phyloP scores from a whole-genome alignment of 2,329 filamentous ascomycete genomes.

The Colletotrichum somersetense region DNA sequence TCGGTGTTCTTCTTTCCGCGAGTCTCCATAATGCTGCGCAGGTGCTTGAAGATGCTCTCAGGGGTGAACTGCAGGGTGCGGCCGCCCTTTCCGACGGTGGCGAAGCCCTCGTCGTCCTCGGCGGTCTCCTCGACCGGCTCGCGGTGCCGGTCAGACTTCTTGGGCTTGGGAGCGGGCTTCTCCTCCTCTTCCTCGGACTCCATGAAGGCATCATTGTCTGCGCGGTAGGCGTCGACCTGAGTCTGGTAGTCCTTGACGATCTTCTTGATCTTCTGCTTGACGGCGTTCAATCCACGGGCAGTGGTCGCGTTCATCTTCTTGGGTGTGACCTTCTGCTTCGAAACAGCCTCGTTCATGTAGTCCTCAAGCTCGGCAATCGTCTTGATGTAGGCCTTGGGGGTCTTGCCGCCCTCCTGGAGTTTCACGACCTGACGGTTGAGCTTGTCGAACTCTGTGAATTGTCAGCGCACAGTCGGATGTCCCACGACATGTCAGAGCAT shows the following conservation, averaged over 20 bases:
- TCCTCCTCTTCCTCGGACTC: constrained; percentile 84
- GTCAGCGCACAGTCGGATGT: constrained; percentile 29
- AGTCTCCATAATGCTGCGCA: constrained; percentile 92
- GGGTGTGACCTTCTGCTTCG: constrained; percentile 94
- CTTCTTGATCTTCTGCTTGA: constrained; percentile 99
- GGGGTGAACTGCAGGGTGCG: constrained; percentile 92
- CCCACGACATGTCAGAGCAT: constrained; percentile 20
- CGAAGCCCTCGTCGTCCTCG: constrained; percentile 84
- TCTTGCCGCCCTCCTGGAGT: constrained; percentile 80
- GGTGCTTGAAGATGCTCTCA: constrained; percentile 98
- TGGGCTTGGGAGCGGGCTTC: constrained; percentile 63
- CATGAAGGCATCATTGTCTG: constrained; percentile 89
- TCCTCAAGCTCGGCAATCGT: constrained; percentile 94
- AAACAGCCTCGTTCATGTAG: constrained; percentile 90
- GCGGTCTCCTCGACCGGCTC: constrained; percentile 64
- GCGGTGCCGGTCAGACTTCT: constrained; percentile 61
- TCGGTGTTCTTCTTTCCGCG: constrained; percentile 99
- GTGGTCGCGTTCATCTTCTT: constrained; percentile 99
- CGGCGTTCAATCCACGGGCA: constrained; percentile 92
- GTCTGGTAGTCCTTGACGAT: constrained; percentile 94
- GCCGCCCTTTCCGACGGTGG: constrained; percentile 88
- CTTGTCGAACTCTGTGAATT: constrained; percentile 85
- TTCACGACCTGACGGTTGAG: constrained; percentile 88
- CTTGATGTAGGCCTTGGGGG: constrained; percentile 93
- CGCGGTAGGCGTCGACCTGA: constrained; percentile 89